Percentiles rank a stretch among this genome's conserved stretches.
Evolutionary conservation across 306 rosid species (phyloP).

Genomic region (Medicago lupulina): DNA sequence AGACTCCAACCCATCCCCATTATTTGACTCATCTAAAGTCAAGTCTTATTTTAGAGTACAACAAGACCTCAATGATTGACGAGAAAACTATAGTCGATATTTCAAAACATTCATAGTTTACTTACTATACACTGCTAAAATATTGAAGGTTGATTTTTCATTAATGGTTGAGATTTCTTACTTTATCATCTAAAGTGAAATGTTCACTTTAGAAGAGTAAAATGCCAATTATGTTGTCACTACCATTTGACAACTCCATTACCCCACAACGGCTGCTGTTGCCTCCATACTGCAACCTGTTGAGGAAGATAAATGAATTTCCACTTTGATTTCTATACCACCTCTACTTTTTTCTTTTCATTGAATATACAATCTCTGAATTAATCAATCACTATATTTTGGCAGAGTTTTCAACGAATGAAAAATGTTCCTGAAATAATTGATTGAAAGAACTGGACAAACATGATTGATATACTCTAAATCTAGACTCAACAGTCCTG

Average conservation of each 20-base stretch:
- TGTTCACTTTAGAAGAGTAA: background rate
- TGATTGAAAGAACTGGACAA: background rate
- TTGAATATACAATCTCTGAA: slow-evolving; percentile 28
- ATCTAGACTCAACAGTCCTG: slow-evolving; percentile 23
- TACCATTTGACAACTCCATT: slow-evolving; percentile 20
- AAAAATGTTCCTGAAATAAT: background rate
- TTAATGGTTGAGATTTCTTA: background rate
- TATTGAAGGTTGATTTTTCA: background rate
- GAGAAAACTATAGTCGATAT: background rate
- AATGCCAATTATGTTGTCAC: background rate
- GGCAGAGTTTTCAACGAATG: slow-evolving; percentile 12
- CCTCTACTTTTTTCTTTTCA: slow-evolving; percentile 26
- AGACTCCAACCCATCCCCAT: background rate
- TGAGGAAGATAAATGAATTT: slow-evolving; percentile 10
- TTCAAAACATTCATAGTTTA: background rate
- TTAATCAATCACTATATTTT: background rate
- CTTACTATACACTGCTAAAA: background rate
- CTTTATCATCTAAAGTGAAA: background rate
- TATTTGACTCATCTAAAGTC: background rate
- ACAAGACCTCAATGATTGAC: background rate
- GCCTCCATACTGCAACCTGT: slow-evolving; percentile 17
- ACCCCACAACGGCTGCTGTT: slow-evolving; percentile 14
- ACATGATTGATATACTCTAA: background rate
- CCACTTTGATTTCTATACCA: slow-evolving; percentile 5
- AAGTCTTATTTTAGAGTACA: background rate